Evolutionary conservation across 2,329 filamentous ascomycete genomes (phyloP).

Genomic region (Pseudocercospora fuligena): DNA sequence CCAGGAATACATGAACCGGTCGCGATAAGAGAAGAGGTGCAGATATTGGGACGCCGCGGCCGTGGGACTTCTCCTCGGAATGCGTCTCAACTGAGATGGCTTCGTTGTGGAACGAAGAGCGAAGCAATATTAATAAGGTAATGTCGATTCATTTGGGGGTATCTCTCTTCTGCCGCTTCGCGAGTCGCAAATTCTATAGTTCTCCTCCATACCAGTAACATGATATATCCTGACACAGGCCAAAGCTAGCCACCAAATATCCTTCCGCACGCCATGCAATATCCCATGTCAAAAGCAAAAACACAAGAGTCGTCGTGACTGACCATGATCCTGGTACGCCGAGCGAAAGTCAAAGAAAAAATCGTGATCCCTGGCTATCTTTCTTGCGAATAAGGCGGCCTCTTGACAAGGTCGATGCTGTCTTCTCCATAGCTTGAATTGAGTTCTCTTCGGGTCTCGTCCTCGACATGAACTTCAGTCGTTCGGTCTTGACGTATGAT

Average conservation of each 20-base stretch:
- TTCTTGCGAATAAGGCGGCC: conserved; percentile 2
- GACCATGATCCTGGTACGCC: background rate
- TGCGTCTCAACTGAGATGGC: no score
- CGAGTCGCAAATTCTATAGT: background rate
- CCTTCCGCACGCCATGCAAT: background rate
- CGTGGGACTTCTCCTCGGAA: background rate
- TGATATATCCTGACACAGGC: background rate
- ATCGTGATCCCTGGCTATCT: background rate
- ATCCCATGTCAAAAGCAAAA: background rate
- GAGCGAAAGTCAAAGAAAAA: background rate
- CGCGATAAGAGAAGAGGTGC: background rate
- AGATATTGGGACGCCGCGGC: background rate
- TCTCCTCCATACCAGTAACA: background rate
- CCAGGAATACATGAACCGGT: background rate
- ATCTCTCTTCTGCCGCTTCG: background rate
- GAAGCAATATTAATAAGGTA: background rate
- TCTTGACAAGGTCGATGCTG: conserved; percentile 12
- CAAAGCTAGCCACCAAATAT: background rate
- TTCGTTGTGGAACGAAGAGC: background rate
- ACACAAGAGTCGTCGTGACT: background rate
- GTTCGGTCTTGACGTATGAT: conserved; percentile 34
- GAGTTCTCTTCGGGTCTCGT: conserved; percentile 1
- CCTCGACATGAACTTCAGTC: conserved; percentile 29
- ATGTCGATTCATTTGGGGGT: background rate
- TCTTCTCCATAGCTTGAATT: conserved; percentile 12